Base-by-base conservation (phyloP, 2,329 filamentous ascomycete genomes). In the Penicillium fuscoglaucum region DNA sequence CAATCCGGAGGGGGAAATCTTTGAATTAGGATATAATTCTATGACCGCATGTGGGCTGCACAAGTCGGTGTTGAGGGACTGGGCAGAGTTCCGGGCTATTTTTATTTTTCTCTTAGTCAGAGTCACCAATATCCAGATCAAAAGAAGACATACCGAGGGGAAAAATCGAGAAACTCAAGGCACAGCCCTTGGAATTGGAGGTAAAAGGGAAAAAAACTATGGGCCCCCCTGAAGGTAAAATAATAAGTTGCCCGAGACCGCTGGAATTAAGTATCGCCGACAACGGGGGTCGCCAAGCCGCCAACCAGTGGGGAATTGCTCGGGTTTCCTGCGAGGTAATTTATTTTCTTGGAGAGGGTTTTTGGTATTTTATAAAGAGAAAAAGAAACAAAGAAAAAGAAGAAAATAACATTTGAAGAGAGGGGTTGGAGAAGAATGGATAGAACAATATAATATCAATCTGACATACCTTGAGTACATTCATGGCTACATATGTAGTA, bases 181-280 rank as follows among this genome's bases (percentile, higher is more conserved):
- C 56, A 49, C 41, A 56, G 55, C 52, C 59, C 58, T 58, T 61
- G 51, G 50, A 61, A 60, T 47, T 56, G 50, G 54, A 65, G 45
- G 31, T 33, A 55, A 31, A 45, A 45, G n/a, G 54, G 40, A 51
- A 66, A 60, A 57, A 61, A 55, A 61, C 59, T 50, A 60, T 50
- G 52, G 61, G 28, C 43, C 54, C 66, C 66, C 66, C 66, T 67
- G 65, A 67, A 61, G 62, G 62, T 62, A 62, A 68, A 67, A 68
- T 68, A 68, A 57, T 52, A 53, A 53, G 49, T 63, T 40, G 55
- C 61, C 54, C 50, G 63, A 62, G 48, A 50, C 61, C 59, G 57
- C 60, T 63, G 66, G 66, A 68, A 68, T 63, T 67, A 68, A 67
- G 66, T 68, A 68, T 65, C 45, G 65, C 66, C 66, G 66, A 65